Evolutionary conservation across 352 stramenopile species (phyloP).

Genomic region (Globisporangium parvum): DNA sequence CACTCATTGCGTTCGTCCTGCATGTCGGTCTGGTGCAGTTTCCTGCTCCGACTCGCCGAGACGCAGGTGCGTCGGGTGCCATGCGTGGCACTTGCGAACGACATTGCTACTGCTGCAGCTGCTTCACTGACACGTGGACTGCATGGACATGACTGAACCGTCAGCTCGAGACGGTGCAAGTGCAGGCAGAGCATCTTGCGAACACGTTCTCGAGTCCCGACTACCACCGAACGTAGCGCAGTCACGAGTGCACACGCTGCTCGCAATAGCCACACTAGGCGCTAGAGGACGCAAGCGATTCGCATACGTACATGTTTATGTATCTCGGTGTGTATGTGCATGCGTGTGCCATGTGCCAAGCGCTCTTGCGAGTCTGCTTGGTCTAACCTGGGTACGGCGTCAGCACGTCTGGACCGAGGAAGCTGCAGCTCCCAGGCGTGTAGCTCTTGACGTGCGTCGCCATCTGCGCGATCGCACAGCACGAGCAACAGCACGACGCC

Average conservation of each 20-base stretch:
- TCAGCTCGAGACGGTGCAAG: slow-evolving; percentile 65
- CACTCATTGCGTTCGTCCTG: no score
- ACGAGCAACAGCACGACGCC: slow-evolving; percentile 17
- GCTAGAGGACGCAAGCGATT: neutral
- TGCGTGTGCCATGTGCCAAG: no score
- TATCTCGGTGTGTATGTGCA: no score
- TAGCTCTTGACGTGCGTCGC: slow-evolving; percentile 29
- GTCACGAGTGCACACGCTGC: neutral
- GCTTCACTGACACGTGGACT: neutral
- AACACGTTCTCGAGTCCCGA: slow-evolving; percentile 56
- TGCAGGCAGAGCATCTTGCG: slow-evolving; percentile 59
- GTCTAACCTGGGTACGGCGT: slow-evolving; percentile 5
- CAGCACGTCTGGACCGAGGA: slow-evolving; percentile 10
- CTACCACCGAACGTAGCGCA: slow-evolving; percentile 41
- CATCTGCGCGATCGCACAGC: slow-evolving; percentile 25
- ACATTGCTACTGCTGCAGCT: neutral
- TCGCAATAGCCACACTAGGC: neutral
- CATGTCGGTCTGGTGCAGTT: slow-evolving; percentile 8
- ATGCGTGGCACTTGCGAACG: neutral
- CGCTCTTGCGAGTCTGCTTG: neutral
- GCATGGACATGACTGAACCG: neutral
- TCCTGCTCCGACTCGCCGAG: slow-evolving; percentile 54
- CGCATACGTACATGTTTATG: neutral
- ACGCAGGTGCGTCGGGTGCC: slow-evolving; percentile 31
- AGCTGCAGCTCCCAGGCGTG: slow-evolving; percentile 16